phyloP scores from a whole-genome alignment of 106 monocot species.

The Dendrobium huoshanense region DNA sequence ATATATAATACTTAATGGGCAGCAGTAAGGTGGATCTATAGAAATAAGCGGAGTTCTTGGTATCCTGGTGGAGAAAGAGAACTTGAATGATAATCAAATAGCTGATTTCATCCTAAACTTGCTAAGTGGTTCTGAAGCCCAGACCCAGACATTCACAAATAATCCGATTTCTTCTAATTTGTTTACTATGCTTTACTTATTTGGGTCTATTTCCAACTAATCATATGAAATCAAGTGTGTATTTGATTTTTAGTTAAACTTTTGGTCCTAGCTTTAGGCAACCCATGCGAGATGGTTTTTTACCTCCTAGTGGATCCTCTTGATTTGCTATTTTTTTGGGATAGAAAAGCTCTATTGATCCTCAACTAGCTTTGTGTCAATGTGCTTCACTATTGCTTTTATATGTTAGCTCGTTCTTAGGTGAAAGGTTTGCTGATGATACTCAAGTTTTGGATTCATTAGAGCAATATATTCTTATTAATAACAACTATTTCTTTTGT shows the following conservation, averaged over 20 bases:
- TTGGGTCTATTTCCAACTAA: constrained; percentile 69
- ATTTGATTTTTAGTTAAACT: constrained; percentile 55
- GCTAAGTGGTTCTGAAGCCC: constrained; percentile 39
- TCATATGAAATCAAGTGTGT: constrained; percentile 58
- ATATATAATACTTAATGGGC: no score
- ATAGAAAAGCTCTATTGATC: no score
- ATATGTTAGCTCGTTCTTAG: constrained; percentile 59
- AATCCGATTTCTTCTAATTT: constrained; percentile 54
- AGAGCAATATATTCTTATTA: constrained; percentile 83
- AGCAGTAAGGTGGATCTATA: no score
- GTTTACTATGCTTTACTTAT: constrained; percentile 74
- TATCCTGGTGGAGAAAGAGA: no score
- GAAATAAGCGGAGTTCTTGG: no score
- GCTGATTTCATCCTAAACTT: constrained; percentile 72
- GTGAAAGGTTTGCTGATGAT: constrained; percentile 75
- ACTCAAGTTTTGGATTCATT: constrained; percentile 69
- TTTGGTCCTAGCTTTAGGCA: constrained; percentile 64
- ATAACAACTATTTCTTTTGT: constrained; percentile 36
- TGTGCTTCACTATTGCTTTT: constrained; percentile 60
- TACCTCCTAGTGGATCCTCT: constrained; percentile 72
- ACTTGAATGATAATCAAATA: no score
- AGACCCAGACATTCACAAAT: constrained; percentile 43
- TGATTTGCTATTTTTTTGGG: constrained; percentile 79
- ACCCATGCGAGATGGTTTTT: constrained; percentile 55
- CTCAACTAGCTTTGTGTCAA: constrained; percentile 54